Percentiles rank a stretch among this genome's conserved stretches.
phyloP scores from a whole-genome alignment of 352 stramenopile genomes.

The Globisporangium middletonii region DNA sequence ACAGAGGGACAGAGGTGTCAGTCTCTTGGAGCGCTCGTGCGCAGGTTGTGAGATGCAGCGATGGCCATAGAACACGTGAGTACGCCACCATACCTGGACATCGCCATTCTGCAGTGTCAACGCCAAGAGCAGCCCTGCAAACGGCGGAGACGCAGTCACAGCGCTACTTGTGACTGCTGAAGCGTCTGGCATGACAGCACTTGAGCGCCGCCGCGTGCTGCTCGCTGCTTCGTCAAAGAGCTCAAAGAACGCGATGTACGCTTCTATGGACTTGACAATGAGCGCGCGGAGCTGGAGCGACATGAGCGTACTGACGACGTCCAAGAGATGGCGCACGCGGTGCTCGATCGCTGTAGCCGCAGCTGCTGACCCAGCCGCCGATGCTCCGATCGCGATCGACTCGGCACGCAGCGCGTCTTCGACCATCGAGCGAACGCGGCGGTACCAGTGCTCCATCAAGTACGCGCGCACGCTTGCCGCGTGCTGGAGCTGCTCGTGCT shows the following conservation, averaged over 20 bases:
- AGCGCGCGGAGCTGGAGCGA: conserved; percentile 64
- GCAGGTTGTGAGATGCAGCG: no score
- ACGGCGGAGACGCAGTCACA: not conserved
- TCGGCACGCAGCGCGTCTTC: conserved; percentile 25
- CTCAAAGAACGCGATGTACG: conserved; percentile 68
- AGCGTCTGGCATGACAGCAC: not conserved
- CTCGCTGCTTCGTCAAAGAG: conserved; percentile 19
- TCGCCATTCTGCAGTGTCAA: not conserved
- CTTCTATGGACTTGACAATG: conserved; percentile 53
- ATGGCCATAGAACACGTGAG: no score
- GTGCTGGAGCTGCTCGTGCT: conserved; percentile 44
- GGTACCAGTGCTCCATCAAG: conserved; percentile 65
- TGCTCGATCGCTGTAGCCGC: conserved; percentile 16
- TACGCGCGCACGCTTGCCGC: conserved; percentile 30
- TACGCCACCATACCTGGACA: conserved; percentile 1
- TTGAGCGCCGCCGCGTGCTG: not conserved
- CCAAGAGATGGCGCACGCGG: conserved; percentile 44
- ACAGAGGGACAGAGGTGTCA: not conserved
- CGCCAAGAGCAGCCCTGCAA: conserved; percentile 1
- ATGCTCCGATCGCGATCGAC: conserved; percentile 5
- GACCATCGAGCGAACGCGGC: conserved; percentile 35
- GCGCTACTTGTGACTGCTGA: not conserved
- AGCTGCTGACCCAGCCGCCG: conserved; percentile 9
- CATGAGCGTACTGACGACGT: conserved; percentile 63
- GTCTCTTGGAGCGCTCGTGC: no score